These are phyloP conservation scores for Ceratocystis cubensis DNA, from an alignment of 2,329 filamentous ascomycete genomes.

Conservation along the genomic window DNA sequence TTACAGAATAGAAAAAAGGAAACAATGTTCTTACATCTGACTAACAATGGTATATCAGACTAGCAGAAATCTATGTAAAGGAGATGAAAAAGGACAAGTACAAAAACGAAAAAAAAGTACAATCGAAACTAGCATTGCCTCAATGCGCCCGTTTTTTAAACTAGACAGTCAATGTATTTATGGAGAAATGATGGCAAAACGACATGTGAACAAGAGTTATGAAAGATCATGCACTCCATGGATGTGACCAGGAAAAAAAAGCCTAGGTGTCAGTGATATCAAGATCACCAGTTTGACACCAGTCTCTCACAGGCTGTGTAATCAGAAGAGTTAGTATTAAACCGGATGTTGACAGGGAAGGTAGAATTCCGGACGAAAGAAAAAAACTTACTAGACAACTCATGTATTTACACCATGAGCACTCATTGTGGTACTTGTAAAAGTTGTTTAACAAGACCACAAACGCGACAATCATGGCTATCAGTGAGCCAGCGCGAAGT, in stretches of 20 bases:
- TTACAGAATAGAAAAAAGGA: no score
- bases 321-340: constrained; percentile 23
- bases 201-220: constrained; percentile 4
- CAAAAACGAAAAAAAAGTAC: background rate
- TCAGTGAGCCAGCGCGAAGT: constrained; percentile 61
- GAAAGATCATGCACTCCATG: background rate
- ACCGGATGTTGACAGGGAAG: background rate
- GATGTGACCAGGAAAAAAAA: background rate
- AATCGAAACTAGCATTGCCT: background rate
- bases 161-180: background rate
- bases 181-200: background rate
- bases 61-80: background rate
- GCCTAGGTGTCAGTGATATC: constrained; percentile 20
- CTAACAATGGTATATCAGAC: no score
- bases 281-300: constrained; percentile 44
- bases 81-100: background rate
- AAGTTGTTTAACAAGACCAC: constrained; percentile 84
- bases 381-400: constrained; percentile 68
- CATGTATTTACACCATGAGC: constrained; percentile 88
- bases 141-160: background rate
- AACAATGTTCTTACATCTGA: no score
- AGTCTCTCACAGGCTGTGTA: constrained; percentile 48
- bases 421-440: constrained; percentile 63
- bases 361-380: background rate
- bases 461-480: constrained; percentile 73